These are phyloP conservation scores for Ustilago nuda DNA, from an alignment of 1,284 basidiomycete genomes.

Conservation along the genomic window DNA sequence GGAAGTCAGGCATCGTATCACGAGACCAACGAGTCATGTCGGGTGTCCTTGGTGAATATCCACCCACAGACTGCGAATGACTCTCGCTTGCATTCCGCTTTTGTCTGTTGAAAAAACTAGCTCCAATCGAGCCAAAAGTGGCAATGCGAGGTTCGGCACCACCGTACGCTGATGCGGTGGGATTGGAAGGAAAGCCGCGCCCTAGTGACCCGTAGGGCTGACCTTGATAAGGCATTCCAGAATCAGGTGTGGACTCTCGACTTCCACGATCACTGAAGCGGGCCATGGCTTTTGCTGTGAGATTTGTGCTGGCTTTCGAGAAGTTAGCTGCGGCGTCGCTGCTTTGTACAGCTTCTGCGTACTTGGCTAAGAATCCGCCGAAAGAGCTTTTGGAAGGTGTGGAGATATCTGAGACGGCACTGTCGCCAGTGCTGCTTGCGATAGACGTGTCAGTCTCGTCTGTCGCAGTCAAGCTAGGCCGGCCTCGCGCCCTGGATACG, in stretches of 20 bases:
- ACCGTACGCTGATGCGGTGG: conserved; percentile 4
- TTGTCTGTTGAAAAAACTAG: conserved; percentile 40
- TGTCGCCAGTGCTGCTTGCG: conserved; percentile 21
- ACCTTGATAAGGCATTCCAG: conserved; percentile 9
- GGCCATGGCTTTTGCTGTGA: conserved; percentile 62
- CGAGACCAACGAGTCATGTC: conserved; percentile 57
- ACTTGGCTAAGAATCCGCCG: conserved; percentile 50
- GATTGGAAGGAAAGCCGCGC: conserved; percentile 14
- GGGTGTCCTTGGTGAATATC: conserved; percentile 37
- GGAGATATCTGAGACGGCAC: conserved; percentile 19
- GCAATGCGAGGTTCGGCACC: conserved; percentile 21
- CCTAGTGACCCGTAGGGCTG: conserved; percentile 18
- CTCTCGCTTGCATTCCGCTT: conserved; percentile 30
- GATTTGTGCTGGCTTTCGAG: conserved; percentile 65
- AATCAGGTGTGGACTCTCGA: conserved; percentile 47
- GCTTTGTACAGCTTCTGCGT: conserved; percentile 62
- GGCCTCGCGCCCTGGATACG: conserved; percentile 24
- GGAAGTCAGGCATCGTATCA: conserved; percentile 60
- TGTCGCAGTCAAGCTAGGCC: conserved; percentile 6
- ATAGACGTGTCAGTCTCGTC: conserved; percentile 35
- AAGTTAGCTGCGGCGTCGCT: conserved; percentile 65
- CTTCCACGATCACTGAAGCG: conserved; percentile 48
- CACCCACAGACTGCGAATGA: conserved; percentile 13
- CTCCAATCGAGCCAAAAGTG: conserved; percentile 40
- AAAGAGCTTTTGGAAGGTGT: conserved; percentile 35